These are phyloP conservation scores for Salix dunnii DNA, from an alignment of 345 rosid genomes.

Conservation along the genomic window DNA sequence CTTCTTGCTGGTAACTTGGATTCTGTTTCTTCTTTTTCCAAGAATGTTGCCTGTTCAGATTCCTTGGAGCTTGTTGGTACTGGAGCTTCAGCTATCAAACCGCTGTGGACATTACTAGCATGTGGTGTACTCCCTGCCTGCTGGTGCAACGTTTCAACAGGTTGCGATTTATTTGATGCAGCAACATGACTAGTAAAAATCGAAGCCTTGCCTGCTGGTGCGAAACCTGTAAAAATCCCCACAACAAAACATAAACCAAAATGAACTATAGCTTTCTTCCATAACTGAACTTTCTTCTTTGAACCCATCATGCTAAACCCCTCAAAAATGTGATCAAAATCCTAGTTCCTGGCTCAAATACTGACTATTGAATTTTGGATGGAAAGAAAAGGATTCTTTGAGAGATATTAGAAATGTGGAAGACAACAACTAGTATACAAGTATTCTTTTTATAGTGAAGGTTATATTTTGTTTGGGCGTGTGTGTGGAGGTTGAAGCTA, in stretches of 20 bases:
- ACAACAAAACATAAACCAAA: slow-evolving; percentile 76
- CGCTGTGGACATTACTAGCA: slow-evolving; percentile 22
- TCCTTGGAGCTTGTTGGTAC: slow-evolving; percentile 23
- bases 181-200: slow-evolving; percentile 26
- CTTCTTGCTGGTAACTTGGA: slow-evolving; percentile 32
- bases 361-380: not conserved
- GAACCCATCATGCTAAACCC: slow-evolving; percentile 42
- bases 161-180: slow-evolving; percentile 26
- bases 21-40: slow-evolving; percentile 7
- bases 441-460: slow-evolving; percentile 9
- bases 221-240: slow-evolving; percentile 89
- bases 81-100: slow-evolving; percentile 29
- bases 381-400: not conserved
- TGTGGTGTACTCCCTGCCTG: not conserved
- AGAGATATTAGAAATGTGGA: not conserved
- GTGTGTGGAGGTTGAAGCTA: slow-evolving; percentile 10
- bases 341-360: not conserved
- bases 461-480: too few relatives aligned
- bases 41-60: slow-evolving; percentile 3
- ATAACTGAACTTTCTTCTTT: slow-evolving; percentile 70
- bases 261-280: slow-evolving; percentile 82
- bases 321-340: not conserved
- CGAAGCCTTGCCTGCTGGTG: slow-evolving; percentile 63
- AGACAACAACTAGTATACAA: slow-evolving; percentile 4
- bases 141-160: slow-evolving; percentile 24